phyloP scores from a whole-genome alignment of 768 basidiomycete genomes.

The Mycena sanguinolenta region DNA sequence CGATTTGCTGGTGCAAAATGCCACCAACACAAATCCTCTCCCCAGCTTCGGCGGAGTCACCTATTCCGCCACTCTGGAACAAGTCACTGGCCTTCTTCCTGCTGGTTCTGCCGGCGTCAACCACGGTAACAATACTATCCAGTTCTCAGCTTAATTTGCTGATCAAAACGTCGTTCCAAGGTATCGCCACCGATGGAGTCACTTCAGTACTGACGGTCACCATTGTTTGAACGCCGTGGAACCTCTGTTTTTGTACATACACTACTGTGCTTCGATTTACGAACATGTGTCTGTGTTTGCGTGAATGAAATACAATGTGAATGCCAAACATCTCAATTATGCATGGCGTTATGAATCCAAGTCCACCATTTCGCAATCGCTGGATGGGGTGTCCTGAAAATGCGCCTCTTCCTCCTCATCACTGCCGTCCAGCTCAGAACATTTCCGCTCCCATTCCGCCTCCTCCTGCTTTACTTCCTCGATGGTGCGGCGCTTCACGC shows the following conservation, averaged over 20 bases:
- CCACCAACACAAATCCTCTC: conserved; percentile 39
- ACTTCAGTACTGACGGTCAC: conserved; percentile 68
- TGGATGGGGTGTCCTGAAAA: not conserved
- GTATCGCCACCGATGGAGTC: conserved; percentile 71
- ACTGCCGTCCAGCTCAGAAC: conserved; percentile 27
- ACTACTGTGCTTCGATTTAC: not conserved
- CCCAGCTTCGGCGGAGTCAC: conserved; percentile 57
- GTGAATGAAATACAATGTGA: conserved; percentile 16
- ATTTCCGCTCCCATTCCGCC: conserved; percentile 37
- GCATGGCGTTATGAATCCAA: conserved; percentile 31
- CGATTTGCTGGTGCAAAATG: conserved; percentile 33
- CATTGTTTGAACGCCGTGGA: conserved; percentile 44
- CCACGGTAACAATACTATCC: conserved; percentile 43
- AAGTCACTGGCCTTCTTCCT: conserved; percentile 67
- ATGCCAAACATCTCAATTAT: not conserved
- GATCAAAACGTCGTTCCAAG: conserved; percentile 43
- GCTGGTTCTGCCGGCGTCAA: conserved; percentile 60
- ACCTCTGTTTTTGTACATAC: not conserved
- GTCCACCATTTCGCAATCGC: conserved; percentile 30
- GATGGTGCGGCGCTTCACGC: conserved; percentile 63
- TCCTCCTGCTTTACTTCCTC: conserved; percentile 48
- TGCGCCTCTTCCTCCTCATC: conserved; percentile 19
- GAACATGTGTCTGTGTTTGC: not conserved
- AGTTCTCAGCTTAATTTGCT: not conserved
- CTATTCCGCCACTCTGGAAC: conserved; percentile 61